Conservation (phyloP, 805 yeast species). For the Spathaspora gorwiae region DNA sequence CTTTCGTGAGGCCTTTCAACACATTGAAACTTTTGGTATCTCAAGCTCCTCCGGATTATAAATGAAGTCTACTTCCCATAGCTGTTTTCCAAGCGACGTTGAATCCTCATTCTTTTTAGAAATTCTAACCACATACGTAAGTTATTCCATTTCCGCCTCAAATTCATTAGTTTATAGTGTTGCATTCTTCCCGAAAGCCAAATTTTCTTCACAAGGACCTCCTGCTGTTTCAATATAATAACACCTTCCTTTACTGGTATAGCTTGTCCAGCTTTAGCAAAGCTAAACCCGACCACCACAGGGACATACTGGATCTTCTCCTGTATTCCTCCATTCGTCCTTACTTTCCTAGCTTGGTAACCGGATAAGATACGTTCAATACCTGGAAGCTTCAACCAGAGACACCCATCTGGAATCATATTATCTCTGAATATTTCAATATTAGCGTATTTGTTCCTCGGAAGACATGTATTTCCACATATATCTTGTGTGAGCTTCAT, state of each 20-base stretch:
- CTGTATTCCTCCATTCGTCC: background rate
- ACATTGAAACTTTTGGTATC: conserved; percentile 15
- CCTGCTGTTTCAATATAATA: conserved; percentile 16
- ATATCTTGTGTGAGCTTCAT: conserved; percentile 3
- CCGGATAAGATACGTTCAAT: conserved; percentile 17
- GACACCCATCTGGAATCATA: conserved; percentile 29
- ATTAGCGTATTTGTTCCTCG: conserved; percentile 28
- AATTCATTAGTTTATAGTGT: conserved; percentile 2
- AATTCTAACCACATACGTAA: conserved; percentile 11
- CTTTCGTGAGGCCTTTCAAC: conserved; percentile 8
- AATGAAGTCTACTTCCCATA: conserved; percentile 11
- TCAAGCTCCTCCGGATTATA: conserved; percentile 32
- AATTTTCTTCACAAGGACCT: conserved; percentile 14
- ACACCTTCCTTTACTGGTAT: conserved; percentile 27
- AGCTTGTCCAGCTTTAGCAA: conserved; percentile 20
- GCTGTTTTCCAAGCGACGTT: conserved; percentile 9
- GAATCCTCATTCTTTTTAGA: conserved; percentile 14
- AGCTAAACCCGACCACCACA: conserved; percentile 28
- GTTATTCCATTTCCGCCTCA: background rate
- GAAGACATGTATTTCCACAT: conserved; percentile 11
- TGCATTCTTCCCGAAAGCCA: conserved; percentile 22
- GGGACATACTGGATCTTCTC: conserved; percentile 20
- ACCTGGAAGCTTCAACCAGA: conserved; percentile 20
- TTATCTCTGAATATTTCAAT: conserved; percentile 22
- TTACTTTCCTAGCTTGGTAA: conserved; percentile 5